Conservation (phyloP, 164 flowering plant genomes). For the Vitis cinerea region DNA sequence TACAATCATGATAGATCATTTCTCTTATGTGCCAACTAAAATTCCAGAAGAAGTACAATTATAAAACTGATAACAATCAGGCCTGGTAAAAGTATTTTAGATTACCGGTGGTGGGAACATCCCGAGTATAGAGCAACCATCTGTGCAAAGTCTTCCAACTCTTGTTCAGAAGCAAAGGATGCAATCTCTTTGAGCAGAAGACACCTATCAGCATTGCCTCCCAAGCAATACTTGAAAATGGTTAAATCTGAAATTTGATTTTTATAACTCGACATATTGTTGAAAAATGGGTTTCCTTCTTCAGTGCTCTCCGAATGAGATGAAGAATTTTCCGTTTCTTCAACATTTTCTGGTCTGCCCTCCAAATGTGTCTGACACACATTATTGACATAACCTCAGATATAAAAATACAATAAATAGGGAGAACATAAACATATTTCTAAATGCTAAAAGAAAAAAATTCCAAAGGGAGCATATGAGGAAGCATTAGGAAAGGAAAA, state of each 20-base stretch:
- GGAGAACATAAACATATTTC: not conserved
- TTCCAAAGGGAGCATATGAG: not conserved
- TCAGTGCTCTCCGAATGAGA: slow-evolving; percentile 69
- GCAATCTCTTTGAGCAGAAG: slow-evolving; percentile 73
- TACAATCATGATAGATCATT: not conserved
- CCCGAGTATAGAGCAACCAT: slow-evolving; percentile 80
- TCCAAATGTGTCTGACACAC: slow-evolving; percentile 22
- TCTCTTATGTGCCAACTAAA: not conserved
- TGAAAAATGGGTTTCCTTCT: slow-evolving; percentile 36
- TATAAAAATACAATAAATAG: slow-evolving; percentile 1
- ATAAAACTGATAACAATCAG: not conserved
- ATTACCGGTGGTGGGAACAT: slow-evolving; percentile 85
- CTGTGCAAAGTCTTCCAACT: slow-evolving; percentile 59
- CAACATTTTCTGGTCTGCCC: slow-evolving; percentile 35
- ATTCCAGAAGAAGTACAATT: not conserved
- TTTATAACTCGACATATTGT: slow-evolving; percentile 26
- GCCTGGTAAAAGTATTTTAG: not conserved
- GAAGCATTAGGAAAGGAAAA: not conserved
- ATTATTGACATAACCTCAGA: slow-evolving; percentile 37
- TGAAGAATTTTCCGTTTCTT: slow-evolving; percentile 40
- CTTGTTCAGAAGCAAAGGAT: slow-evolving; percentile 49
- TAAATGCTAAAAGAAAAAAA: not conserved
- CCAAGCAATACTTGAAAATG: slow-evolving; percentile 81
- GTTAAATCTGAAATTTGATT: slow-evolving; percentile 55
- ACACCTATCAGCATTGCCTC: slow-evolving; percentile 58